Percentiles rank a stretch among this genome's conserved stretches.
phyloP scores from a whole-genome alignment of 495 filamentous ascomycete species.

The Penicillium taxi region DNA sequence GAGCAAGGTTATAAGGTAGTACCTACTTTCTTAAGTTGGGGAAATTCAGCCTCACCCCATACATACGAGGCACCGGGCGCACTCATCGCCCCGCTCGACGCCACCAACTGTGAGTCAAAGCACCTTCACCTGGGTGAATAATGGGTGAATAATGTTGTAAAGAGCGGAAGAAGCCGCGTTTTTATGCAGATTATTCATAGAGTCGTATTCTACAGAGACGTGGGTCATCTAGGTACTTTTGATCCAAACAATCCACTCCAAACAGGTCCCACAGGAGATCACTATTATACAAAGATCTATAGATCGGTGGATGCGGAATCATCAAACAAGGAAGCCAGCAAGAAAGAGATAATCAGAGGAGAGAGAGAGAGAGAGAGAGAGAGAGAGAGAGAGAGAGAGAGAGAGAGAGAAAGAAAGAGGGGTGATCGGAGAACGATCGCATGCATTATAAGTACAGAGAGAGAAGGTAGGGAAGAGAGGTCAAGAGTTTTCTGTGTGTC shows the following conservation, averaged over 20 bases:
- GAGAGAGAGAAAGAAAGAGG: constrained; percentile 9
- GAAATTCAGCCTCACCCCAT: constrained; percentile 20
- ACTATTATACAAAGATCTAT: constrained; percentile 22
- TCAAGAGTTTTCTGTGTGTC: constrained; percentile 20
- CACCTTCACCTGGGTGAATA: constrained; percentile 3
- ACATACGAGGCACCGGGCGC: constrained; percentile 10
- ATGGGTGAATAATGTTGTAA: background rate
- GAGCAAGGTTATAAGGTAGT: too few species aligned
- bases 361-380: constrained; percentile 4
- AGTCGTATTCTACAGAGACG: constrained; percentile 10
- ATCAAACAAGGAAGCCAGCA: constrained; percentile 7
- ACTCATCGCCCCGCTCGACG: constrained; percentile 9
- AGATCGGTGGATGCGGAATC: constrained; percentile 24
- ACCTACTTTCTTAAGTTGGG: constrained; percentile 8
- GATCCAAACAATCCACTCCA: constrained; percentile 9
- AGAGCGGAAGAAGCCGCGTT: background rate
- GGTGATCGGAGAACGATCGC: constrained; percentile 14
- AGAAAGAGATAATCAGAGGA: constrained; percentile 5
- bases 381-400: constrained; percentile 1
- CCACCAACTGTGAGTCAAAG: constrained; percentile 19
- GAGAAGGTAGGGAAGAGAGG: background rate
- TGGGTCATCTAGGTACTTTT: constrained; percentile 9
- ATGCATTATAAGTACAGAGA: constrained; percentile 24
- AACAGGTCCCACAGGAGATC: constrained; percentile 1
- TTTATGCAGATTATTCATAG: constrained; percentile 7